Conservation (phyloP, 805 yeast genomes). For the Wickerhamiella dianesei region DNA sequence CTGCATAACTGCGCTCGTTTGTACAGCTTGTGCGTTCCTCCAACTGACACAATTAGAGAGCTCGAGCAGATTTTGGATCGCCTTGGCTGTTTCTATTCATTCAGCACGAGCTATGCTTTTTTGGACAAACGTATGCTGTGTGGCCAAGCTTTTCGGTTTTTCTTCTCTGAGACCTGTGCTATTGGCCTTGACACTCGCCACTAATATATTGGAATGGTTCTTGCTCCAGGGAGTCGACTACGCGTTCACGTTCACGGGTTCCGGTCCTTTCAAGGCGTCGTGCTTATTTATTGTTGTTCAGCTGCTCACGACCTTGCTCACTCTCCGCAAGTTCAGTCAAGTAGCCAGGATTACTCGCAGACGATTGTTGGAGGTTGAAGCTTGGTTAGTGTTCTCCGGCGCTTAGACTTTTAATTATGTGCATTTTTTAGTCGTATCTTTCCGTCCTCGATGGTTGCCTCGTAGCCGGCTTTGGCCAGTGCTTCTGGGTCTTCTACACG, state of each 20-base stretch:
- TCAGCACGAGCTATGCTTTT: not conserved
- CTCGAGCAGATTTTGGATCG: not conserved
- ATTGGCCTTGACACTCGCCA: not conserved
- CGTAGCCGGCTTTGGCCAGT: constrained; percentile 62
- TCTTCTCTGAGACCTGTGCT: not conserved
- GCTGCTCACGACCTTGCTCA: constrained; percentile 1
- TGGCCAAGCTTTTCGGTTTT: constrained; percentile 1
- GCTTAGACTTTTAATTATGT: not conserved
- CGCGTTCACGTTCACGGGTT: not conserved
- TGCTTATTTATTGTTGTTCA: constrained; percentile 1
- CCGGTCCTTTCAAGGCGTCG: not conserved
- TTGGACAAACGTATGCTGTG: not conserved
- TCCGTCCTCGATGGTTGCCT: constrained; percentile 61
- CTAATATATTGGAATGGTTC: constrained; percentile 2
- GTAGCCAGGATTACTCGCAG: constrained; percentile 5
- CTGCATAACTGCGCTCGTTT: not conserved
- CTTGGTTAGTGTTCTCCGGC: constrained; percentile 6
- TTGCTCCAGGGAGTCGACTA: constrained; percentile 8
- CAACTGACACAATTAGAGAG: not conserved
- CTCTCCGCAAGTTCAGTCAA: not conserved
- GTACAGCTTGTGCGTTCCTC: not conserved
- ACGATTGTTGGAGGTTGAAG: constrained; percentile 7
- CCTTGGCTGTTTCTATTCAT: not conserved
- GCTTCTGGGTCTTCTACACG: constrained; percentile 45
- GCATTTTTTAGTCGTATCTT: constrained; percentile 32